A percentile compares a stretch with the other conserved stretches of the same genome.
phyloP scores from a whole-genome alignment of 345 rosid species.

The Salix purpurea region DNA sequence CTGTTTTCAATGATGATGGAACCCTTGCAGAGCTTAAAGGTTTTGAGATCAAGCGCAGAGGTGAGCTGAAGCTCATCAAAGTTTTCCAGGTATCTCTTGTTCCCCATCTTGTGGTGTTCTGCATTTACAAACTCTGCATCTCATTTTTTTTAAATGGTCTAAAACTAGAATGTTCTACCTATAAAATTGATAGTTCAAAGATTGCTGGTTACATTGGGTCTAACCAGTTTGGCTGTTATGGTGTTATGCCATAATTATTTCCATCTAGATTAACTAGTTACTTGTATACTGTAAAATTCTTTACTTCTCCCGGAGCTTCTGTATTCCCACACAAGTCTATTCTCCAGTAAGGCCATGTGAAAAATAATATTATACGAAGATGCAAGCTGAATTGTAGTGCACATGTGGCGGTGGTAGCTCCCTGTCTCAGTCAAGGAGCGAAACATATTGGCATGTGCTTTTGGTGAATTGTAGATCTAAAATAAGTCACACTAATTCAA shows the following conservation, averaged over 20 bases:
- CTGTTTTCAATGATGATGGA: constrained; percentile 97
- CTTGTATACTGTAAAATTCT: too few relatives aligned
- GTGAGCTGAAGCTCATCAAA: constrained; percentile 97
- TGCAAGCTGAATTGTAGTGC: neutral
- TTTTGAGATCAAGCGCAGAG: constrained; percentile 98
- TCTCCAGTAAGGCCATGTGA: neutral
- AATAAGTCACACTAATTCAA: neutral
- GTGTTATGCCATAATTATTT: neutral
- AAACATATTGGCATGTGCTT: neutral
- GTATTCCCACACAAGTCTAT: too few relatives aligned
- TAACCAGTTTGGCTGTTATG: neutral
- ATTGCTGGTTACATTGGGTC: neutral
- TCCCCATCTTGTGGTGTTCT: neutral
- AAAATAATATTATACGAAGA: neutral
- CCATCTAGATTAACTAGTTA: too few relatives aligned
- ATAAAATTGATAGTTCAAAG: neutral
- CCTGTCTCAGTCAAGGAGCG: neutral
- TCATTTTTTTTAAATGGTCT: neutral
- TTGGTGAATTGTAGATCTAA: neutral
- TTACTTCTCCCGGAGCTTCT: too few relatives aligned
- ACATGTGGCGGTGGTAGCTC: neutral
- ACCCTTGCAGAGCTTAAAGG: constrained; percentile 98
- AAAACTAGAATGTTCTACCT: neutral
- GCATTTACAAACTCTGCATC: neutral
- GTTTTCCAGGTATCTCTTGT: constrained; percentile 73